phyloP scores from a whole-genome alignment of 441 rosid species.

The Adansonia grandidieri region DNA sequence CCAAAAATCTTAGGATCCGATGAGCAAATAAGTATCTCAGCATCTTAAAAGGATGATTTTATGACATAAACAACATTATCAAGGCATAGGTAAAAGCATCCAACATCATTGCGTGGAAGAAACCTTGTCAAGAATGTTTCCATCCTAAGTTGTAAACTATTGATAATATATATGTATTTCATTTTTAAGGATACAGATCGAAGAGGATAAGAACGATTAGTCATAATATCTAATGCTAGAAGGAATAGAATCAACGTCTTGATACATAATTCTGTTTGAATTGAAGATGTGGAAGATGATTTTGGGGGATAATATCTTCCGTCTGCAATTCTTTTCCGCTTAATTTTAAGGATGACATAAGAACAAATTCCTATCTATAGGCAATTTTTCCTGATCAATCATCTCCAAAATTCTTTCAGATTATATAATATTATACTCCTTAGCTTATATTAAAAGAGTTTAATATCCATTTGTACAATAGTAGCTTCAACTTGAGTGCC shows the following conservation, averaged over 20 bases:
- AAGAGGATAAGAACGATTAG: not conserved
- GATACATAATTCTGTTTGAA: not conserved
- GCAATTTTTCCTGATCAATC: not conserved
- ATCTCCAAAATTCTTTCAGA: constrained; percentile 12
- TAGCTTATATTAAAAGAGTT: not conserved
- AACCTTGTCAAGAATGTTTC: constrained; percentile 1
- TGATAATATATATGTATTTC: no score
- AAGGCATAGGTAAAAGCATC: constrained; percentile 18
- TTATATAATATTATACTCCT: not conserved
- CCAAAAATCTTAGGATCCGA: constrained; percentile 40
- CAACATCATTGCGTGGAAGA: constrained; percentile 10
- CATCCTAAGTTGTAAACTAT: constrained; percentile 6
- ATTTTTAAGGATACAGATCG: not conserved
- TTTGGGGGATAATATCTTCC: not conserved
- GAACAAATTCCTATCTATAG: constrained; percentile 9
- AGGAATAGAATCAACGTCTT: not conserved
- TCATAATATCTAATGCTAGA: constrained; percentile 1
- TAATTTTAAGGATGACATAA: not conserved
- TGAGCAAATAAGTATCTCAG: constrained; percentile 38
- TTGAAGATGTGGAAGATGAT: not conserved
- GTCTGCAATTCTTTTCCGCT: not conserved
- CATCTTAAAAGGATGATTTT: constrained; percentile 25
- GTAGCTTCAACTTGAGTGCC: constrained; percentile 19
- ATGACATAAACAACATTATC: constrained; percentile 12
- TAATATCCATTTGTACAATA: constrained; percentile 20